Conservation (phyloP, 169 alveolate genomes). For the Perkinsus olseni region DNA sequence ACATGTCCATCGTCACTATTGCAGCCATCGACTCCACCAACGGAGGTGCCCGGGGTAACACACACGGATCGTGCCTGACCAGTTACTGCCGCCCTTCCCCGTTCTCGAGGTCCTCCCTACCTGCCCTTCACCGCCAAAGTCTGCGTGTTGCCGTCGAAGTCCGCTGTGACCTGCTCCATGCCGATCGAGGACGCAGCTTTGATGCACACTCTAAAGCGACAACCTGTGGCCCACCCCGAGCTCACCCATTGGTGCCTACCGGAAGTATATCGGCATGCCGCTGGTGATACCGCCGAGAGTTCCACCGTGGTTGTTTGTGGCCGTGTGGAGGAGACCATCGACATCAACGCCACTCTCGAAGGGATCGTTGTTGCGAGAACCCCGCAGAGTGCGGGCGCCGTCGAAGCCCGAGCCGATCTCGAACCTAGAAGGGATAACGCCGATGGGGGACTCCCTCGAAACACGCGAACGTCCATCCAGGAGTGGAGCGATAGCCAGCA, state of each 20-base stretch:
- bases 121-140: constrained; percentile 16
- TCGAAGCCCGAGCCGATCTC: constrained; percentile 65
- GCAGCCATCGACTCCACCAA: constrained; percentile 62
- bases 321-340: constrained; percentile 15
- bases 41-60: constrained; percentile 58
- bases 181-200: constrained; percentile 64
- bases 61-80: constrained; percentile 65
- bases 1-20: constrained; percentile 18
- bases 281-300: constrained; percentile 61
- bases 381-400: constrained; percentile 42
- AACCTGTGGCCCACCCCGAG: neutral
- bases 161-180: constrained; percentile 37
- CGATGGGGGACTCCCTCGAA: no score
- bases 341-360: constrained; percentile 20
- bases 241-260: neutral
- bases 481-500: no score
- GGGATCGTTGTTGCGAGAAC: constrained; percentile 56
- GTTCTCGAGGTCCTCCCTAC: constrained; percentile 43
- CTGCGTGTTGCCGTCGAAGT: constrained; percentile 20
- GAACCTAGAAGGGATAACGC: no score
- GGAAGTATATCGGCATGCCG: constrained; percentile 36
- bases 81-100: neutral
- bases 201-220: constrained; percentile 46
- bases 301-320: constrained; percentile 60
- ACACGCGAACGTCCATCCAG: no score